These are phyloP conservation scores for Primulina huaijiensis DNA, from an alignment of 257 asterid genomes.

Conservation along the genomic window DNA sequence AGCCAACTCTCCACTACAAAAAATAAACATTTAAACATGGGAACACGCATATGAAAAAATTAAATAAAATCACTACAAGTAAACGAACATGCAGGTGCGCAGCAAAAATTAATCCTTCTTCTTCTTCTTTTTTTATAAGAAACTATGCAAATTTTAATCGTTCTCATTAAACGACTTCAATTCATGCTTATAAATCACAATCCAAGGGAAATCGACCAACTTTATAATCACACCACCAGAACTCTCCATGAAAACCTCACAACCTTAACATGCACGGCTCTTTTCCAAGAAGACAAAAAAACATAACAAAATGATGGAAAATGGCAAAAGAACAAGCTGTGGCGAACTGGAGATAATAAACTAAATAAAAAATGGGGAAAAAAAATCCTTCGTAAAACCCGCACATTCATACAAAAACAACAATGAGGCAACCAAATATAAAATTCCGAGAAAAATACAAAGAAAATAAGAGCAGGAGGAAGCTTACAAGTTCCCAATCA, in stretches of 20 bases:
- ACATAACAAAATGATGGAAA: not conserved
- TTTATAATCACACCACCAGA: slow-evolving; percentile 10
- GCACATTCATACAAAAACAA: slow-evolving; percentile 14
- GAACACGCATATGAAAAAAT: not conserved
- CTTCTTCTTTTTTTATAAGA: no score
- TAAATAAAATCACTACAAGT: not conserved
- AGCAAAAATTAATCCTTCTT: not conserved
- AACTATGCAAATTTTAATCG: no score
- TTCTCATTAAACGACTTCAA: no score
- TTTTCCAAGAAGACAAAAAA: not conserved
- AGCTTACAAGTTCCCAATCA: slow-evolving; percentile 36
- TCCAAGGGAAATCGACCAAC: not conserved
- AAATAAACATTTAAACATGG: not conserved
- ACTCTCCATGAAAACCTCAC: not conserved
- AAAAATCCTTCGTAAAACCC: slow-evolving; percentile 16
- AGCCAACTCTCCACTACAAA: not conserved
- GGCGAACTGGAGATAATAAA: no score
- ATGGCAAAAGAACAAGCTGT: not conserved
- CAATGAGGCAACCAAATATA: not conserved
- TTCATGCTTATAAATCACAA: no score
- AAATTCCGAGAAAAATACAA: not conserved
- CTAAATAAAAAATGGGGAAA: not conserved
- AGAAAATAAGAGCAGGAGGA: slow-evolving; percentile 29
- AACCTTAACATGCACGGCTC: slow-evolving; percentile 23
- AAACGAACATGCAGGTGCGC: not conserved